These are phyloP conservation scores for Xylariaceae sp. DNA, from an alignment of 2,329 filamentous ascomycete species.

Conservation along the genomic window DNA sequence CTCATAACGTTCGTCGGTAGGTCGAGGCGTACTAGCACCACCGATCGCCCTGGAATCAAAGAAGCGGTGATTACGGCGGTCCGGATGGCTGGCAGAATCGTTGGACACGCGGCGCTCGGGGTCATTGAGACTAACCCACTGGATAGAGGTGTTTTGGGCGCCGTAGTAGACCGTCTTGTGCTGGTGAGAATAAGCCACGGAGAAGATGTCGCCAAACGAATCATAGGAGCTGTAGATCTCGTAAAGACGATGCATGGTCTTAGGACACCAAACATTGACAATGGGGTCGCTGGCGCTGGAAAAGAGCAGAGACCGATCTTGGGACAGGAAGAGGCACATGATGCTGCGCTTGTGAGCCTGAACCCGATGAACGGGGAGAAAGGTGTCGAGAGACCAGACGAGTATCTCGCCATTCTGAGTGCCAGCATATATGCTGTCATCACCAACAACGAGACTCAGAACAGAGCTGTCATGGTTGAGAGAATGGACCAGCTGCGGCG, in stretches of 20 bases:
- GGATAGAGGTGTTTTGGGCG: slow-evolving; percentile 89
- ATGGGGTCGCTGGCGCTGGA: slow-evolving; percentile 91
- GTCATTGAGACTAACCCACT: slow-evolving; percentile 78
- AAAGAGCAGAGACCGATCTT: slow-evolving; percentile 71
- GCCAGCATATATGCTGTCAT: slow-evolving; percentile 80
- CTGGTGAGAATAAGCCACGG: slow-evolving; percentile 77
- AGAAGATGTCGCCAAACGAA: slow-evolving; percentile 88
- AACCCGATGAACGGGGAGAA: slow-evolving; percentile 70
- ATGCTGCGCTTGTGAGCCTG: slow-evolving; percentile 91
- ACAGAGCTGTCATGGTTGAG: slow-evolving; percentile 74
- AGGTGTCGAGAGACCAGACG: slow-evolving; percentile 85
- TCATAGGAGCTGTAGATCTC: slow-evolving; percentile 92
- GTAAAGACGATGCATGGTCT: slow-evolving; percentile 69
- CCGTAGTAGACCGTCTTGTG: slow-evolving; percentile 84
- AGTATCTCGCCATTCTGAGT: slow-evolving; percentile 91
- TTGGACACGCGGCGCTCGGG: slow-evolving; percentile 54
- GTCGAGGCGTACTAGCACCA: slow-evolving; percentile 70
- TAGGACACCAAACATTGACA: slow-evolving; percentile 87
- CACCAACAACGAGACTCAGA: slow-evolving; percentile 74
- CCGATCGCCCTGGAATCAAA: slow-evolving; percentile 88
- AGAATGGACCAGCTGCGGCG: slow-evolving; percentile 66
- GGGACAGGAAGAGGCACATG: slow-evolving; percentile 74
- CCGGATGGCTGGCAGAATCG: slow-evolving; percentile 64
- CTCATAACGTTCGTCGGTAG: slow-evolving; percentile 54
- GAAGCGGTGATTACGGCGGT: slow-evolving; percentile 76